Percentiles rank a stretch among this genome's conserved stretches.
Conservation (phyloP, 495 filamentous ascomycete species). For the Neurospora sp. region DNA sequence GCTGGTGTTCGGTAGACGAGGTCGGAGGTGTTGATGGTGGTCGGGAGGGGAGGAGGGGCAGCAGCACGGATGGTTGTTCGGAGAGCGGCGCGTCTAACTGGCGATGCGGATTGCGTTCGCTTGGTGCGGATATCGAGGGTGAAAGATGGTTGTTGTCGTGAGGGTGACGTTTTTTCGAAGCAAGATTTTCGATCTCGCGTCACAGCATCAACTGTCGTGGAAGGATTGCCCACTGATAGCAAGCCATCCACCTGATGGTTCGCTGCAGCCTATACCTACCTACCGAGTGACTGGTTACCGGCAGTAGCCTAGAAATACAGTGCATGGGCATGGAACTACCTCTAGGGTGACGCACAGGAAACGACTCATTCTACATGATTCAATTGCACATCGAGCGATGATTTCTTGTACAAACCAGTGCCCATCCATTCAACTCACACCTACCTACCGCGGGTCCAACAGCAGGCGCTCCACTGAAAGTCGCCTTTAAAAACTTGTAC, state of each 20-base stretch:
- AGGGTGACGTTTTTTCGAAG: constrained; percentile 7
- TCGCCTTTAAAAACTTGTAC: background rate
- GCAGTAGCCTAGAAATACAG: background rate
- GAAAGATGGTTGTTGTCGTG: background rate
- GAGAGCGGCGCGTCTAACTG: background rate
- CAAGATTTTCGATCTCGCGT: background rate
- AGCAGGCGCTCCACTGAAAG: background rate
- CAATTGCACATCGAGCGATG: background rate
- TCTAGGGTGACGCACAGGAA: background rate
- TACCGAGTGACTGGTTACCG: background rate
- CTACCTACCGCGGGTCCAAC: background rate
- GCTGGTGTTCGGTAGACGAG: background rate
- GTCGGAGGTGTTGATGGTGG: background rate
- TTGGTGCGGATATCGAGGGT: background rate
- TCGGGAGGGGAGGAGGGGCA: background rate
- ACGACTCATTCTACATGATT: background rate
- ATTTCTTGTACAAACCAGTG: background rate
- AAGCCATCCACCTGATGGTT: background rate
- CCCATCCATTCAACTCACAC: background rate
- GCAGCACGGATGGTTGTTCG: background rate
- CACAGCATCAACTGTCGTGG: background rate
- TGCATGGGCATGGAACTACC: background rate
- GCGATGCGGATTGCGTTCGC: background rate
- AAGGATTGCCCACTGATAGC: background rate
- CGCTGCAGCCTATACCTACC: background rate